Conservation (phyloP, 768 basidiomycete species). For the Exsudoporus frostii region DNA sequence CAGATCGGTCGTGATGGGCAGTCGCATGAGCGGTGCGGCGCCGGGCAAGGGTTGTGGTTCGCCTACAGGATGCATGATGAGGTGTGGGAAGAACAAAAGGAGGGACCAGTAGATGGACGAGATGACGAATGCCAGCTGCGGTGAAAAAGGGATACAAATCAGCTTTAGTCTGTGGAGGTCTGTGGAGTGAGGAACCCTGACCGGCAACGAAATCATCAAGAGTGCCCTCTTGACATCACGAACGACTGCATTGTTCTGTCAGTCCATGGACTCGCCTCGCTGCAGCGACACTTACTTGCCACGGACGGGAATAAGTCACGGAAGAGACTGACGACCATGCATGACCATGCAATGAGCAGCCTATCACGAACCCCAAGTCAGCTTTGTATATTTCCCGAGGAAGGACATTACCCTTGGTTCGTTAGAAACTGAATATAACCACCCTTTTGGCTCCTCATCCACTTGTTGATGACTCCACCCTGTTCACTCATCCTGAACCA, state of each 20-base stretch:
- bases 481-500: conserved; percentile 20
- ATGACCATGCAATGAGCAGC: conserved; percentile 37
- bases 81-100: conserved; percentile 47
- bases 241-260: conserved; percentile 1
- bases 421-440: conserved; percentile 75
- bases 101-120: conserved; percentile 70
- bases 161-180: not conserved
- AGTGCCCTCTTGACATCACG: conserved; percentile 53
- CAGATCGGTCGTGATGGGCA: conserved; percentile 58
- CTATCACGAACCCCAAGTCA: conserved; percentile 3
- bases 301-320: conserved; percentile 41
- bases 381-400: not conserved
- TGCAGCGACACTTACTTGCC: conserved; percentile 26
- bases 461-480: conserved; percentile 17
- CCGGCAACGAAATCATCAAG: conserved; percentile 65
- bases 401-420: conserved; percentile 54
- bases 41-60: not conserved
- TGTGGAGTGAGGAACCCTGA: conserved; percentile 26
- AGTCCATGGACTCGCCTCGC: not conserved
- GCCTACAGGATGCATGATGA: conserved; percentile 44
- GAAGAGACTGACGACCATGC: conserved; percentile 39
- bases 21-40: conserved; percentile 23
- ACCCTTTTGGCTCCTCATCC: conserved; percentile 49
- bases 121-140: conserved; percentile 45
- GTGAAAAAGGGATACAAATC: not conserved